phyloP scores from a whole-genome alignment of 2,329 filamentous ascomycete genomes.

The Atkinsonella texensis region DNA sequence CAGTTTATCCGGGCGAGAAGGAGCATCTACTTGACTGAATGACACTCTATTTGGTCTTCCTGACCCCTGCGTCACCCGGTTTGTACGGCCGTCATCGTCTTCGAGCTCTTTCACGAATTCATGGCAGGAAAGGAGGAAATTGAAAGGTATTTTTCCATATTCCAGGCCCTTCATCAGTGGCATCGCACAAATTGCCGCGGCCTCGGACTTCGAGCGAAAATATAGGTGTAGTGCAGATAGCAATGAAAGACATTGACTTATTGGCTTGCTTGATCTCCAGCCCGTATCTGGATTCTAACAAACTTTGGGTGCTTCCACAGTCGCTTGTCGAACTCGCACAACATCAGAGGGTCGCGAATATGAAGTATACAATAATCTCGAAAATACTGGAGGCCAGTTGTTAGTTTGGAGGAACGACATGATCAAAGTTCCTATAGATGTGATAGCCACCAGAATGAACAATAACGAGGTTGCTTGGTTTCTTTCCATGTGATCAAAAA shows the following conservation, averaged over 20 bases:
- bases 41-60: slow-evolving; percentile 6
- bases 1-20: too few relatives aligned
- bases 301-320: slow-evolving; percentile 87
- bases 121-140: slow-evolving; percentile 74
- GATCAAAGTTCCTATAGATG: background rate
- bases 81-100: slow-evolving; percentile 39
- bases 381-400: slow-evolving; percentile 53
- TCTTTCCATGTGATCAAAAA: slow-evolving; percentile 72
- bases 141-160: slow-evolving; percentile 68
- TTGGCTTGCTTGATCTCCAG: slow-evolving; percentile 77
- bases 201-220: slow-evolving; percentile 78
- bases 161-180: slow-evolving; percentile 61
- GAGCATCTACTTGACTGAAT: too few relatives aligned
- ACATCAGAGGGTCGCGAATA: slow-evolving; percentile 75
- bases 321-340: slow-evolving; percentile 77
- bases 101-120: slow-evolving; percentile 61
- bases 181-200: slow-evolving; percentile 78
- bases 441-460: too few relatives aligned
- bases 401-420: background rate
- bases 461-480: background rate
- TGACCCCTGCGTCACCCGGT: slow-evolving; percentile 17
- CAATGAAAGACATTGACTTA: slow-evolving; percentile 68
- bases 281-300: slow-evolving; percentile 81
- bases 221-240: slow-evolving; percentile 66
- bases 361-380: slow-evolving; percentile 72